Base-by-base conservation (phyloP, 2,329 filamentous ascomycete species). In the Aspergillus sp. region DNA sequence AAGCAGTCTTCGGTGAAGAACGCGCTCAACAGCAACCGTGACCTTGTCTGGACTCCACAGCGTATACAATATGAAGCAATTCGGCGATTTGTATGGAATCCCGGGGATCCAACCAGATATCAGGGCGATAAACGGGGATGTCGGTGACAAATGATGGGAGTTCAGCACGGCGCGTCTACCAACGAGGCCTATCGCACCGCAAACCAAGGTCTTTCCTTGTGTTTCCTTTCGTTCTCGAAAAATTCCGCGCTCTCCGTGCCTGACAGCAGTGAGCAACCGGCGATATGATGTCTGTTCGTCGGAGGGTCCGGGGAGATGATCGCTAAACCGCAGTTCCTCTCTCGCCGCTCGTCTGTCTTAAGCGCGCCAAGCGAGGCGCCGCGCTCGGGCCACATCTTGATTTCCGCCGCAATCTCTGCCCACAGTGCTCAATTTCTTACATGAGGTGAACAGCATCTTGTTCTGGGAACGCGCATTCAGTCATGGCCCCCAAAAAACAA, bases 331-430 rank as follows among this genome's bases (percentile, higher is more conserved):
- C 53, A 45, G 53, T 50, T 48, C 48, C 39, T 48, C 41, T 19
- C 33, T 41, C 47, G 48, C 49, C 52, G 55, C 29, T 42, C 48
- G 51, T 51, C 42, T 46, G 52, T 30, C 32, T 47, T 50, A 54
- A 53, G 41, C 57, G 61, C 61, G 57, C 47, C 57, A 63, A 63
- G 56, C 54, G 60, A 62, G 52, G 29, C 46, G 35, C 47, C 44
- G 54, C 62, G 66, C 65, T 66, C 55, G 63, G 66, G 59, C 65
- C 65, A 68, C 60, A 62, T 57, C 60, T 67, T 65, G 61, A 64
- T 65, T 39, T 39, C 12, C 36, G 36, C 36, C 36, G 12, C 26
- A 12, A 39, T 36, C 5, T 12, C 5, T n/a, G 34, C n/a, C n/a
- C 26, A n/a, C 26, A 36, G 5, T 12, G 4, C 26, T n/a, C n/a